Percentiles rank a stretch among this genome's conserved stretches.
Conservation (phyloP, 345 rosid species). For the Aethionema arabicum region DNA sequence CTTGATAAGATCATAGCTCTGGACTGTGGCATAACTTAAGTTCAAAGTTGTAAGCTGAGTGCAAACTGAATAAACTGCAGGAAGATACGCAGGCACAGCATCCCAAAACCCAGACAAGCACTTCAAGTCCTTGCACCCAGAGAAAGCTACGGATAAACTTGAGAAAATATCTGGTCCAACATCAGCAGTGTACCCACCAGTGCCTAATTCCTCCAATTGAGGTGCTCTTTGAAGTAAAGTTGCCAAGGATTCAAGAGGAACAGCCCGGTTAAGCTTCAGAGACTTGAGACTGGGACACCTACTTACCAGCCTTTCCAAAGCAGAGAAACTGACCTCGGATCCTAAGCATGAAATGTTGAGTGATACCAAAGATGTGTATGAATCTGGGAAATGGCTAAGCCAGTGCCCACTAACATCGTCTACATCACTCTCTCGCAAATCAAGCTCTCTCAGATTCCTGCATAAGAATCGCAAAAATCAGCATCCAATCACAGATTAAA, state of each 20-base stretch:
- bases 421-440: constrained; percentile 88
- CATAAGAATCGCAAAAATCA: constrained; percentile 12
- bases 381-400: constrained; percentile 85
- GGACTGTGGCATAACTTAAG: constrained; percentile 76
- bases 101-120: constrained; percentile 93
- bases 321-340: constrained; percentile 73
- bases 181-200: constrained; percentile 65
- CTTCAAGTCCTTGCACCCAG: constrained; percentile 66
- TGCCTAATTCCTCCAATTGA: constrained; percentile 77
- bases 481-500: neutral
- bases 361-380: constrained; percentile 72
- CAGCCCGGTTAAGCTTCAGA: constrained; percentile 73
- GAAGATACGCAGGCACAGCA: constrained; percentile 73
- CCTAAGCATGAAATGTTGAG: constrained; percentile 76
- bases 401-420: constrained; percentile 89
- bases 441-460: constrained; percentile 83
- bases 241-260: constrained; percentile 71
- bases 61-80: constrained; percentile 69
- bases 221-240: constrained; percentile 68
- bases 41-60: constrained; percentile 67
- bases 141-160: constrained; percentile 56
- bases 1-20: constrained; percentile 65
- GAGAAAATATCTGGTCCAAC: constrained; percentile 57
- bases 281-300: constrained; percentile 68
- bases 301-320: constrained; percentile 77